Percentiles rank a stretch among this genome's conserved stretches.
Evolutionary conservation across 371 early-diverging fungal genomes (phyloP).

Genomic region (Saksenaea oblongispora): DNA sequence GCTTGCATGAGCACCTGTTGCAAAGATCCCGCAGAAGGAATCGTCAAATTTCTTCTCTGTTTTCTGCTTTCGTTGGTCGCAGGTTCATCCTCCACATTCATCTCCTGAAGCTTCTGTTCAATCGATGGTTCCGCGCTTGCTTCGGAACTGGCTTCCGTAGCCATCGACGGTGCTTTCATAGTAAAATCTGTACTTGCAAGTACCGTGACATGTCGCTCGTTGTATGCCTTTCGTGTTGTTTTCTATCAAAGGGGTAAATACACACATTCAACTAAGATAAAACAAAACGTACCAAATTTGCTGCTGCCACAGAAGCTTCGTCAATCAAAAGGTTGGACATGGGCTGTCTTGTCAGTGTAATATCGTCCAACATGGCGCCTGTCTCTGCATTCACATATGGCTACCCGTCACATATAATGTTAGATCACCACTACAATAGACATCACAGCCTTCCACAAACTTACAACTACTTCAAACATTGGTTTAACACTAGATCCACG

Average conservation of each 20-base stretch:
- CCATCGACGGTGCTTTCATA: constrained; percentile 34
- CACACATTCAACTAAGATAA: background rate
- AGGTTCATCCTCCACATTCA: constrained; percentile 30
- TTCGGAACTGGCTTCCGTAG: constrained; percentile 10
- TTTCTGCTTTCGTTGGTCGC: constrained; percentile 7
- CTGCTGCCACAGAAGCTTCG: constrained; percentile 52
- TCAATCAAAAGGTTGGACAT: constrained; percentile 58
- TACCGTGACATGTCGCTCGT: constrained; percentile 48
- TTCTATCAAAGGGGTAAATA: constrained; percentile 16
- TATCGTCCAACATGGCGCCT: constrained; percentile 36
- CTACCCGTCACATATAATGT: constrained; percentile 1
- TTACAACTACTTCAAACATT: constrained; percentile 70
- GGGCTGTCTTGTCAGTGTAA: constrained; percentile 52
- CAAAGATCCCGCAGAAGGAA: constrained; percentile 61
- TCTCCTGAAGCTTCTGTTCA: constrained; percentile 31
- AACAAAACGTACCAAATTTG: constrained; percentile 32
- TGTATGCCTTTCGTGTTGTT: constrained; percentile 51
- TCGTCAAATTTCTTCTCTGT: constrained; percentile 25
- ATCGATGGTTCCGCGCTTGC: constrained; percentile 31
- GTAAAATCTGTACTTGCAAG: constrained; percentile 45
- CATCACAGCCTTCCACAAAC: background rate
- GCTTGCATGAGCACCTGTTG: constrained; percentile 79
- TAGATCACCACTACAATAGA: background rate
- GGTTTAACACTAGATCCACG: constrained; percentile 74
- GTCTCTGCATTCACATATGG: constrained; percentile 30